Conservation (phyloP, 2,329 filamentous ascomycete genomes). For the Scorias spongiosa region DNA sequence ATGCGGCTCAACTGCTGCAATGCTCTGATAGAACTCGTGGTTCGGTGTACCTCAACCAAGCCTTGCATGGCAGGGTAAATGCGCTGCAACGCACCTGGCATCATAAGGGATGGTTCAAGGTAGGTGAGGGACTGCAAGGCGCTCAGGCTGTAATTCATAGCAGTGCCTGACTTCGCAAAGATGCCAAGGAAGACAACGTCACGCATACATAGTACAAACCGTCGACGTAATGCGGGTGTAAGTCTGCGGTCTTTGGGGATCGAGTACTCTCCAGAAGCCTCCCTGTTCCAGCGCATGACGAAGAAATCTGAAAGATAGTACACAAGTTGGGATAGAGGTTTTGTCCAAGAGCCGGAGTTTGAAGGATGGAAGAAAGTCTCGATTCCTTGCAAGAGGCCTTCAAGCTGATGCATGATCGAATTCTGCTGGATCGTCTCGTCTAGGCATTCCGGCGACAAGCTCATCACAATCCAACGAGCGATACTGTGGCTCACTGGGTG, state of each 20-base stretch:
- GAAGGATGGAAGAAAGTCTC: constrained; percentile 99
- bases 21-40: constrained; percentile 80
- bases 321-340: constrained; percentile 73
- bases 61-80: constrained; percentile 97
- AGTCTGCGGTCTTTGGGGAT: constrained; percentile 66
- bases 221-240: constrained; percentile 63
- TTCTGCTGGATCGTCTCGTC: constrained; percentile 42
- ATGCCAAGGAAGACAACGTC: constrained; percentile 98
- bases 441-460: constrained; percentile 69
- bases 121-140: constrained; percentile 81
- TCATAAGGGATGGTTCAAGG: constrained; percentile 76
- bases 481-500: constrained; percentile 86
- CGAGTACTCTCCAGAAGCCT: constrained; percentile 82
- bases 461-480: constrained; percentile 84
- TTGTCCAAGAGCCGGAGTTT: constrained; percentile 86
- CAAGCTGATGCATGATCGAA: constrained; percentile 70
- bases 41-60: constrained; percentile 90
- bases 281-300: constrained; percentile 92
- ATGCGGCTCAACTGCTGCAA: constrained; percentile 83
- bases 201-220: constrained; percentile 76
- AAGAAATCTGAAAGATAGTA: constrained; percentile 93
- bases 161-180: constrained; percentile 85
- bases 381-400: constrained; percentile 83
- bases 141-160: constrained; percentile 82
- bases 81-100: constrained; percentile 83